phyloP scores from a whole-genome alignment of 2,329 filamentous ascomycete species.

The Diaporthe sp. region DNA sequence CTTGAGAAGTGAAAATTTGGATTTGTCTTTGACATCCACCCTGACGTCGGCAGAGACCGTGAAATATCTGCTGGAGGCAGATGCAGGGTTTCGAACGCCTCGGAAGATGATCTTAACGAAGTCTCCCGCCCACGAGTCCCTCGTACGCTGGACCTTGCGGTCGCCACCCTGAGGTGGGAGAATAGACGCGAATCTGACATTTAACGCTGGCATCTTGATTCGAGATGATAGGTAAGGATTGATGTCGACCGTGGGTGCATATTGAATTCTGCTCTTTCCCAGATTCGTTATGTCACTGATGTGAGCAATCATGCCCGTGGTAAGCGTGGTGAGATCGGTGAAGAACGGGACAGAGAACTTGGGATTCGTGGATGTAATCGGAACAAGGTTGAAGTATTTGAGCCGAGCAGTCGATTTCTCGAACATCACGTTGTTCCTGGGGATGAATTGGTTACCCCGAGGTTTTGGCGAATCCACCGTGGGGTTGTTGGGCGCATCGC shows the following conservation, averaged over 20 bases:
- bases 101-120: constrained; percentile 71
- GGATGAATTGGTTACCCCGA: constrained; percentile 24
- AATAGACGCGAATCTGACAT: constrained; percentile 63
- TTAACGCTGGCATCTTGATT: constrained; percentile 62
- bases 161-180: constrained; percentile 44
- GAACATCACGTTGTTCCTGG: constrained; percentile 28
- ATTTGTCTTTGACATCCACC: constrained; percentile 66
- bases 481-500: constrained; percentile 18
- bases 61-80: constrained; percentile 44
- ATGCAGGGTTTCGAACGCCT: constrained; percentile 52
- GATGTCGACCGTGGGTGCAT: constrained; percentile 47
- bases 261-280: constrained; percentile 59
- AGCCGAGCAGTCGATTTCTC: constrained; percentile 49
- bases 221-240: constrained; percentile 58
- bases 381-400: constrained; percentile 46
- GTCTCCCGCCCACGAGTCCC: constrained; percentile 69
- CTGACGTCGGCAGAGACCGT: constrained; percentile 64
- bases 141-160: constrained; percentile 45
- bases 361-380: constrained; percentile 47
- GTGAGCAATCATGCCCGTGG: constrained; percentile 65
- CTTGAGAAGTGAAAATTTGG: constrained; percentile 68
- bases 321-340: constrained; percentile 63
- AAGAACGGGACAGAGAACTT: constrained; percentile 65
- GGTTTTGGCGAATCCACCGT: constrained; percentile 19
- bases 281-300: constrained; percentile 63